A percentile compares a stretch with the other conserved stretches of the same genome.
Evolutionary conservation across 345 rosid species (phyloP).

Genomic region (Brassica cretica): DNA sequence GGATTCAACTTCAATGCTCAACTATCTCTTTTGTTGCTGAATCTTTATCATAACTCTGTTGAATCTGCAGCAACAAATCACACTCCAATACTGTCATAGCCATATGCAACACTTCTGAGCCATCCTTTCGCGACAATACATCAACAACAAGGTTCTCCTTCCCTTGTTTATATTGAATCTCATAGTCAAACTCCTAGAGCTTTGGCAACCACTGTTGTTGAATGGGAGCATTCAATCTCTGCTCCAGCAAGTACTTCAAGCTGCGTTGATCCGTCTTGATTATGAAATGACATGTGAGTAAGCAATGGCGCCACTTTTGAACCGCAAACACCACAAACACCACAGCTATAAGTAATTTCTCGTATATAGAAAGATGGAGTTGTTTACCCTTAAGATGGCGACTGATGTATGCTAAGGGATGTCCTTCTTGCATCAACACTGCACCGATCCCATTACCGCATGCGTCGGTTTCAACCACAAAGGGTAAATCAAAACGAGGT

Average conservation of each 20-base stretch:
- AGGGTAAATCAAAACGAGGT: not conserved
- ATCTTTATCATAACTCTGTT: not conserved
- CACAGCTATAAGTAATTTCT: not conserved
- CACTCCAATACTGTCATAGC: not conserved
- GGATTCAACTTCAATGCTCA: not conserved
- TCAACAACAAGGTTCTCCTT: not conserved
- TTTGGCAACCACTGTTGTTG: not conserved
- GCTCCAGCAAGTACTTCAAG: not conserved
- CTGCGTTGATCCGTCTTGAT: not conserved
- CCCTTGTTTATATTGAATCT: not conserved
- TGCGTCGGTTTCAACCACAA: not conserved
- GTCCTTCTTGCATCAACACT: not conserved
- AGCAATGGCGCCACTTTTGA: not conserved
- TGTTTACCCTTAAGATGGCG: not conserved
- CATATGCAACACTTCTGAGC: not conserved
- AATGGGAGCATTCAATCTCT: not conserved
- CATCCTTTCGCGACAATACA: not conserved
- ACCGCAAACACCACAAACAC: not conserved
- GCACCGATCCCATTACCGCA: not conserved
- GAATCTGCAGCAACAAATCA: not conserved
- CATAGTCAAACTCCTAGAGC: not conserved
- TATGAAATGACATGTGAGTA: not conserved
- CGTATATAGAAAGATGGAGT: not conserved
- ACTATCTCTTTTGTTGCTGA: no score
- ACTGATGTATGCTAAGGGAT: not conserved